Conservation (phyloP, 805 yeast genomes). For the Candida namnaoensis region DNA sequence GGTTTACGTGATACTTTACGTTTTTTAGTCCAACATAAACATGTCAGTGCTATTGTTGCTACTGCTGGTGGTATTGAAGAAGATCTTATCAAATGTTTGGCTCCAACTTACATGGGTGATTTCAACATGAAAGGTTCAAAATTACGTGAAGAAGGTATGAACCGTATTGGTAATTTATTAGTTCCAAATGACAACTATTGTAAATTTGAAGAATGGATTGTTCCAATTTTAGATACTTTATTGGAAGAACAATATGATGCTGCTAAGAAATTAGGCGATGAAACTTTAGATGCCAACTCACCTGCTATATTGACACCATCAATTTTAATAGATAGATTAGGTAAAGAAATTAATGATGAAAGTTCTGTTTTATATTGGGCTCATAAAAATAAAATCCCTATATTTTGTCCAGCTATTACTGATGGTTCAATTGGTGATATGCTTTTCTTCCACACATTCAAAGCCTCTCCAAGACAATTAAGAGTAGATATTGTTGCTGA, state of each 20-base stretch:
- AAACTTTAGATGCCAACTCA: conserved; percentile 51
- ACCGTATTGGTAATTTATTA: conserved; percentile 92
- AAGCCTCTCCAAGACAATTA: conserved; percentile 82
- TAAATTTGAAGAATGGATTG: conserved; percentile 97
- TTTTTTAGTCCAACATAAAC: conserved; percentile 85
- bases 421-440: conserved; percentile 99
- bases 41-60: conserved; percentile 93
- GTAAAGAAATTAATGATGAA: conserved; percentile 93
- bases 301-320: conserved; percentile 88
- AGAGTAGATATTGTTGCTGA: conserved; percentile 91
- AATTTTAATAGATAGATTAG: conserved; percentile 82
- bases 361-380: conserved; percentile 96
- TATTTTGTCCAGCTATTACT: conserved; percentile 95
- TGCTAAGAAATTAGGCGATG: conserved; percentile 42
- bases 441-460: conserved; percentile 97
- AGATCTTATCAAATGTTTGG: conserved; percentile 91
- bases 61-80: conserved; percentile 98
- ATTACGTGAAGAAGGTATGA: conserved; percentile 91
- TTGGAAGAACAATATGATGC: conserved; percentile 80
- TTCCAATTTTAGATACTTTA: conserved; percentile 83
- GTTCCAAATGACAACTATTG: conserved; percentile 98
- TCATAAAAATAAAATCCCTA: conserved; percentile 91
- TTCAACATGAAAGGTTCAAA: conserved; percentile 73
- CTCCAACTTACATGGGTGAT: conserved; percentile 94
- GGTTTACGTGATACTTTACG: conserved; percentile 90